Conservation (phyloP, 768 basidiomycete genomes). For the Thelephora ganbajun region DNA sequence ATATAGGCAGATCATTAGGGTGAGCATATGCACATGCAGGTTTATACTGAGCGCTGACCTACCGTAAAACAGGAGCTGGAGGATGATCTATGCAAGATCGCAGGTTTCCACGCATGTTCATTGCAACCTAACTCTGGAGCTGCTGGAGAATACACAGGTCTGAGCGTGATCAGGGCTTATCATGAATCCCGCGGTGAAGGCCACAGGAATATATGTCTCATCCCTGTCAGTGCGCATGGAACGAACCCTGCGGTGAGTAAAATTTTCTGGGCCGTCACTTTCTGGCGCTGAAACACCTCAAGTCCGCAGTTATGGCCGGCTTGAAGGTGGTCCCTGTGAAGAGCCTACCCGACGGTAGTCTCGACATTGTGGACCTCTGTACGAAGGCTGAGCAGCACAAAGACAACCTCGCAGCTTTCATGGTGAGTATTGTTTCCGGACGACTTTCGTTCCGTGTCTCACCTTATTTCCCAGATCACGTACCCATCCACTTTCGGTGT, state of each 20-base stretch:
- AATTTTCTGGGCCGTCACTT: neutral
- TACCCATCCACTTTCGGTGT: constrained; percentile 98
- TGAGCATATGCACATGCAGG: constrained; percentile 12
- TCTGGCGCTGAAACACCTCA: constrained; percentile 2
- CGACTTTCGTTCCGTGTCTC: constrained; percentile 5
- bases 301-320: constrained; percentile 96
- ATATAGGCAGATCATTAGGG: constrained; percentile 71
- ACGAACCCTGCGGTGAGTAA: constrained; percentile 88
- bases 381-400: constrained; percentile 85
- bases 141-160: constrained; percentile 94
- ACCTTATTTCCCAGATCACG: constrained; percentile 52
- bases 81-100: constrained; percentile 80
- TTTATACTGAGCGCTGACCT: neutral
- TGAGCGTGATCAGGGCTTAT: constrained; percentile 88
- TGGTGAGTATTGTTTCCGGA: constrained; percentile 36
- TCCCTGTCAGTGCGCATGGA: constrained; percentile 93
- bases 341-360: constrained; percentile 71
- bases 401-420: constrained; percentile 87
- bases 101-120: constrained; percentile 91
- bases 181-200: constrained; percentile 79
- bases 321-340: constrained; percentile 95
- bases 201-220: constrained; percentile 82
- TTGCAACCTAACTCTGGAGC: constrained; percentile 99
- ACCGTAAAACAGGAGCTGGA: constrained; percentile 64
- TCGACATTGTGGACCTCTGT: constrained; percentile 77